Evolutionary conservation across 2,329 filamentous ascomycete genomes (phyloP), one percentile per base, ranked within the genome.

Genomic region (Blumeria hordei): DNA sequence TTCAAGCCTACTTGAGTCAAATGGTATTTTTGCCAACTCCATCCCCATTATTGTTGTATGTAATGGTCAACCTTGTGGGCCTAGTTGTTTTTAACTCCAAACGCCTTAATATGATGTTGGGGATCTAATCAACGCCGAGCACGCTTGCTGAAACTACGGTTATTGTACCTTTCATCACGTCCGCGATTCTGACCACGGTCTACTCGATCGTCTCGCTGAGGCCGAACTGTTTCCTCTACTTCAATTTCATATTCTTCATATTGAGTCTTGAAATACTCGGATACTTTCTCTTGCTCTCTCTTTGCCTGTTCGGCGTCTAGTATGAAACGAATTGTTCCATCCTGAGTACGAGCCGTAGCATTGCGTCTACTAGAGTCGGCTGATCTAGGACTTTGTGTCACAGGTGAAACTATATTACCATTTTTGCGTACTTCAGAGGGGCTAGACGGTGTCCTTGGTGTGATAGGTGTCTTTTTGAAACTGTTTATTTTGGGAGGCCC

Each of bases 321-420:
- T 68, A 95, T 86, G 66, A 94, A 96, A 6, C 92, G 78, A 60
- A 93, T 79, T 0, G 90, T 94, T 6, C 84, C 84, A 21, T 86
- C 82, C 62, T 74, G 67, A 68, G 69, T 59, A 66, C 60, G 59
- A 16, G 51, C 55, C 2, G n/a, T 16, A n/a, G 28, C 49, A 36
- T n/a, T 16, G 7, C 58, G 59, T 43, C 58, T 60, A 4, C 62
- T 59, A 21, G 64, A 64, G 1, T 61, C 59, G 34, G 60, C 57
- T n/a, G 62, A 64, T 54, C 62, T 58, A 21, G 64, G 64, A 52
- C 63, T 66, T 3, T 65, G 53, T 3, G 61, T 65, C 37, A 61
- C 61, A 44, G 64, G 63, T 36, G 63, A 64, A 10, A 58, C 59
- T 53, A 62, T 60, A 57, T 57, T 61, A 32, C 63, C 64, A 56